Base-by-base conservation (phyloP, 257 asterid species). In the Capsicum chinense region DNA sequence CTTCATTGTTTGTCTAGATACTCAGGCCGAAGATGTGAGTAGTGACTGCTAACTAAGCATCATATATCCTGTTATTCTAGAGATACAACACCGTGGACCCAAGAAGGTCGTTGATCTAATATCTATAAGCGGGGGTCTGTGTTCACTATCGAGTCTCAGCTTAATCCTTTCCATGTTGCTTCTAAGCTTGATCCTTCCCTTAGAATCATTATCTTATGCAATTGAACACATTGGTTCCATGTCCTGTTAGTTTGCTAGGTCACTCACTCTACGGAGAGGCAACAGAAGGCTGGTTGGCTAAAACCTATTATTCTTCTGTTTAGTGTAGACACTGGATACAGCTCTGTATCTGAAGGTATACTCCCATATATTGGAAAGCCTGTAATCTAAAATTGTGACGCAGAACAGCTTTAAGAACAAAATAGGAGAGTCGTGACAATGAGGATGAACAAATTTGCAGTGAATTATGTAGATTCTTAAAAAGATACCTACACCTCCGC, bases 381-480 rank as follows among this genome's bases (percentile, higher is more conserved):
- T 50, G 7, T 58, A n/a, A 47, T 47, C 80, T 71, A 47, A 71
- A 47, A 47, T 47, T 71, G 80, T 71, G 79, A 47, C 59, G 16
- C 39, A 47, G 5, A 70, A 73, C 80, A 48, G 80, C 39, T 73
- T 10, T 48, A 48, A 73, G 39, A 48, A 73, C 12, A 11, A 48
- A 50, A 39, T 48, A 47, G 33, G 17, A 47, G 58, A 73, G 39
- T 2, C 3, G 80, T n/a, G 79, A 48, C 42, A 47, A n/a, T 5
- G 60, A 48, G 59, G 80, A 73, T 3, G 58, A 73, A 47, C 39
- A 10, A 10, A 2, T 73, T 47, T 47, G 47, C 58, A 6, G 44
- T 1, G 13, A 73, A 73, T 73, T 13, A 19, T 48, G 4, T 69
- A 69, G 54, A 8, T 78, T 26, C 50, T 78, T 54, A 14, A 52